phyloP scores from a whole-genome alignment of 139 green algal species.

The Tetratostichococcus sp. region DNA sequence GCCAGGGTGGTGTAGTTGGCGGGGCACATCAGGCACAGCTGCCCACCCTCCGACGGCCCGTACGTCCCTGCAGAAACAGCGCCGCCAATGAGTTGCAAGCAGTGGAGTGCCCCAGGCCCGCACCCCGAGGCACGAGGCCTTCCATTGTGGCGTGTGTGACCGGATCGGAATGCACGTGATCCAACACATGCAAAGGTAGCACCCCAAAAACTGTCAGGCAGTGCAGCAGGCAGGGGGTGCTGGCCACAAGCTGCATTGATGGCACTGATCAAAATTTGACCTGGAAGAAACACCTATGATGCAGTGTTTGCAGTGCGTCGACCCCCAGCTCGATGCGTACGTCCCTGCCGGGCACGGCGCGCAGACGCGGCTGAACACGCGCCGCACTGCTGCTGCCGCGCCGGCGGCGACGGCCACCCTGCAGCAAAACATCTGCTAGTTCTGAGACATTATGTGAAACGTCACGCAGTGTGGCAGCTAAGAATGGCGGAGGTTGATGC shows the following conservation, averaged over 20 bases:
- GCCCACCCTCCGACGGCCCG: slow-evolving; percentile 16
- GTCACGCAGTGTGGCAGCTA: slow-evolving; percentile 35
- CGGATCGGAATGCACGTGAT: too few relatives aligned
- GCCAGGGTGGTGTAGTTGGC: slow-evolving; percentile 31
- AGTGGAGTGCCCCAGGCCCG: too few relatives aligned
- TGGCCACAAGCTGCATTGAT: too few relatives aligned
- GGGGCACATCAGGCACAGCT: slow-evolving; percentile 39
- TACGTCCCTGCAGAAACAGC: not conserved
- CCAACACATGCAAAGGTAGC: too few relatives aligned
- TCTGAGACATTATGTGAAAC: too few relatives aligned
- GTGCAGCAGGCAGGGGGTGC: too few relatives aligned
- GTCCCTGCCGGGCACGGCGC: slow-evolving; percentile 30
- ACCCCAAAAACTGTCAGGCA: too few relatives aligned
- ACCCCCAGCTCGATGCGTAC: slow-evolving; percentile 45
- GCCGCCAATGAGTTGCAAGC: too few relatives aligned
- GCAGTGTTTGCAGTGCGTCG: slow-evolving; percentile 44
- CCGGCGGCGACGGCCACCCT: slow-evolving; percentile 32
- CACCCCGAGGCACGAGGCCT: too few relatives aligned
- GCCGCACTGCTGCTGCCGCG: slow-evolving; percentile 24
- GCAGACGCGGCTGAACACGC: slow-evolving; percentile 21
- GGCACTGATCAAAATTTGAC: too few relatives aligned
- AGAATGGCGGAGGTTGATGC: slow-evolving; percentile 24
- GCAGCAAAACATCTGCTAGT: too few relatives aligned
- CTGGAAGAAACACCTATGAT: slow-evolving; percentile 14
- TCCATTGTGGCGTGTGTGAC: too few relatives aligned